Conservation (phyloP, 352 stramenopile species). For the Pythium rishiriense region DNA sequence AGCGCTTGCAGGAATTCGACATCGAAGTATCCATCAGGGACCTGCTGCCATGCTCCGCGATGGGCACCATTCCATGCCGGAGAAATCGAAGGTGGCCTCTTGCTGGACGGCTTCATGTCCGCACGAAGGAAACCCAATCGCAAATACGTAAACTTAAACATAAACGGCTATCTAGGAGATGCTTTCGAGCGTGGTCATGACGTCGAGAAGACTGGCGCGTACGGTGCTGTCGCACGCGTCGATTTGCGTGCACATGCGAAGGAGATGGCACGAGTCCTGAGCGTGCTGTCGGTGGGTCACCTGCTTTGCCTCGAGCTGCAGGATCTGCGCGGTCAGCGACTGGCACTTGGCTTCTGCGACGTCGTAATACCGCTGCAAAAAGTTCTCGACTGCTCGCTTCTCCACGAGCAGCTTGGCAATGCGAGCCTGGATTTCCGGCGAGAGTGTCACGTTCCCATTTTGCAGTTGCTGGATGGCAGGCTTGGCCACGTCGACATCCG, state of each 20-base stretch:
- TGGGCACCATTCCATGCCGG: too few relatives aligned
- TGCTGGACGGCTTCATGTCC: too few relatives aligned
- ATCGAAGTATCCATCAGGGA: too few relatives aligned
- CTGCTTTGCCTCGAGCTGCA: conserved; percentile 33
- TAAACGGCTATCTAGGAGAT: conserved; percentile 16
- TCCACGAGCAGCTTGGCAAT: conserved; percentile 33
- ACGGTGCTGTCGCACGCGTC: conserved; percentile 35
- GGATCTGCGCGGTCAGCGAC: conserved; percentile 34
- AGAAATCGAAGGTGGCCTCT: too few relatives aligned
- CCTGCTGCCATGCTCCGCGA: neutral
- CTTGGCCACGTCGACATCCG: neutral
- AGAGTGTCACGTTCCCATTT: conserved; percentile 6
- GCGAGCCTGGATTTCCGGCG: conserved; percentile 19
- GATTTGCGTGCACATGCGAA: conserved; percentile 36
- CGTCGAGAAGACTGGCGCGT: conserved; percentile 35
- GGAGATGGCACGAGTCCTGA: conserved; percentile 31
- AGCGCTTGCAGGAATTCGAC: too few relatives aligned
- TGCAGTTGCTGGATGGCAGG: neutral
- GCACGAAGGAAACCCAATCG: neutral
- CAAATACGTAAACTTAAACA: conserved; percentile 6
- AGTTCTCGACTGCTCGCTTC: conserved; percentile 48
- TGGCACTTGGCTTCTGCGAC: conserved; percentile 52
- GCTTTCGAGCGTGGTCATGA: conserved; percentile 31
- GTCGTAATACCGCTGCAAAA: conserved; percentile 47
- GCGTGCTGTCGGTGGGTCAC: conserved; percentile 29